phyloP scores from a whole-genome alignment of 495 filamentous ascomycete species.

The Penicillium macrosclerotiorum region DNA sequence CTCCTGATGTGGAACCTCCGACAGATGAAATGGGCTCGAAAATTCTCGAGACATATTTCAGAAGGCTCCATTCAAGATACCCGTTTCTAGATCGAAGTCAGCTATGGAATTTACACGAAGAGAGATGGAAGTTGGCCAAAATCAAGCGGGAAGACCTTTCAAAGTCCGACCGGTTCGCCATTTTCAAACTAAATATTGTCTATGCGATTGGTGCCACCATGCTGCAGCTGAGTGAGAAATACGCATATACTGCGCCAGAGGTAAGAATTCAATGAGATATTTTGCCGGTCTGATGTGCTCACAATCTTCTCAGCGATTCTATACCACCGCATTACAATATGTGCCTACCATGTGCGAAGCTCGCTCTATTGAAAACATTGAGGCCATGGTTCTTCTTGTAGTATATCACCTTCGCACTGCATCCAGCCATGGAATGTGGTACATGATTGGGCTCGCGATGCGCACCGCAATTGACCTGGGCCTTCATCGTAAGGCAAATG shows the following conservation, averaged over 20 bases:
- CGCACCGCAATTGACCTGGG: slow-evolving; percentile 54
- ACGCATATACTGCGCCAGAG: slow-evolving; percentile 45
- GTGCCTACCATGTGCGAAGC: slow-evolving; percentile 50
- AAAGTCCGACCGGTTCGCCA: slow-evolving; percentile 42
- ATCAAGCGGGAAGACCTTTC: slow-evolving; percentile 40
- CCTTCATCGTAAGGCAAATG: slow-evolving; percentile 49
- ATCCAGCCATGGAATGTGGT: slow-evolving; percentile 55
- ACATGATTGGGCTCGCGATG: slow-evolving; percentile 57
- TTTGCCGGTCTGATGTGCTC: background rate
- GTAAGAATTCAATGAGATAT: slow-evolving; percentile 13
- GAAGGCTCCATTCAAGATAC: slow-evolving; percentile 46
- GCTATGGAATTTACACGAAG: slow-evolving; percentile 44
- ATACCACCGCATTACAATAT: slow-evolving; percentile 49
- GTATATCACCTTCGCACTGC: slow-evolving; percentile 52
- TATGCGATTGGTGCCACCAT: slow-evolving; percentile 54
- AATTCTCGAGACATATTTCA: slow-evolving; percentile 48
- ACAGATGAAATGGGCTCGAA: slow-evolving; percentile 46
- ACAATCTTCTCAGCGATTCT: slow-evolving; percentile 37
- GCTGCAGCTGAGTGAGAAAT: slow-evolving; percentile 48
- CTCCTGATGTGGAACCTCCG: slow-evolving; percentile 46
- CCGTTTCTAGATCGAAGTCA: slow-evolving; percentile 49
- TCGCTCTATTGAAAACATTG: slow-evolving; percentile 51
- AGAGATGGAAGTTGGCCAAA: slow-evolving; percentile 41
- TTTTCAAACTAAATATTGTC: slow-evolving; percentile 52
- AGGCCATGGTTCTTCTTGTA: slow-evolving; percentile 55